Conservation (phyloP, 2,329 filamentous ascomycete genomes). For the Rutstroemia sp. region DNA sequence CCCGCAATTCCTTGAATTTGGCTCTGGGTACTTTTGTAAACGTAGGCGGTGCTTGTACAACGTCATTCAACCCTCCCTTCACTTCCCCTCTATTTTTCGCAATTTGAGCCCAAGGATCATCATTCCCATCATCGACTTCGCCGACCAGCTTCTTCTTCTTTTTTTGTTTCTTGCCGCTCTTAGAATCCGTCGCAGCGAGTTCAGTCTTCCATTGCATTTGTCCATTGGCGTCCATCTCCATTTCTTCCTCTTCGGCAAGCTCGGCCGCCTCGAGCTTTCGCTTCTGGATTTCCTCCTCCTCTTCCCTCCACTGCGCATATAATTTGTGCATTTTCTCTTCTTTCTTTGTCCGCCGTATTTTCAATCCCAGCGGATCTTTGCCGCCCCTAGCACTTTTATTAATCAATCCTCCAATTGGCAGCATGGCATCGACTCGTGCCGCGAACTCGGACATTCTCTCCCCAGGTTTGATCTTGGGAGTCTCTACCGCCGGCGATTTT, state of each 20-base stretch:
- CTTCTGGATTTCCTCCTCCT: constrained; percentile 46
- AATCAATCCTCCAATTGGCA: constrained; percentile 67
- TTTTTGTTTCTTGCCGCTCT: constrained; percentile 14
- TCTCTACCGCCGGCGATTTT: constrained; percentile 27
- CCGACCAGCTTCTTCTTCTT: constrained; percentile 36
- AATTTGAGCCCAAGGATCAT: constrained; percentile 30
- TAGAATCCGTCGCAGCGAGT: constrained; percentile 41
- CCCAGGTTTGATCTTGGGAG: constrained; percentile 70
- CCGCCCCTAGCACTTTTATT: constrained; percentile 52
- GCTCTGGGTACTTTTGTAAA: constrained; percentile 28
- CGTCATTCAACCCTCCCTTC: constrained; percentile 32
- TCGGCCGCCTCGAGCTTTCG: constrained; percentile 24
- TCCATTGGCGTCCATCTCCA: constrained; percentile 26
- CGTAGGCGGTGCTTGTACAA: constrained; percentile 28
- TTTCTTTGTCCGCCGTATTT: constrained; percentile 68
- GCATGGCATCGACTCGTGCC: constrained; percentile 72
- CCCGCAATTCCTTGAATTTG: constrained; percentile 39
- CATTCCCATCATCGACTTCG: constrained; percentile 30
- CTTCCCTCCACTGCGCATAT: constrained; percentile 69
- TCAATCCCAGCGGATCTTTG: constrained; percentile 56
- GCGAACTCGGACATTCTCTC: constrained; percentile 78
- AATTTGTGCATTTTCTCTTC: constrained; percentile 77
- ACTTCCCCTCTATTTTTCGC: constrained; percentile 24
- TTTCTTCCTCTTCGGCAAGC: constrained; percentile 27
- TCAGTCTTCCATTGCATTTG: constrained; percentile 52